Conservation (phyloP, 345 rosid genomes). For the Dipteronia dyeriana region DNA sequence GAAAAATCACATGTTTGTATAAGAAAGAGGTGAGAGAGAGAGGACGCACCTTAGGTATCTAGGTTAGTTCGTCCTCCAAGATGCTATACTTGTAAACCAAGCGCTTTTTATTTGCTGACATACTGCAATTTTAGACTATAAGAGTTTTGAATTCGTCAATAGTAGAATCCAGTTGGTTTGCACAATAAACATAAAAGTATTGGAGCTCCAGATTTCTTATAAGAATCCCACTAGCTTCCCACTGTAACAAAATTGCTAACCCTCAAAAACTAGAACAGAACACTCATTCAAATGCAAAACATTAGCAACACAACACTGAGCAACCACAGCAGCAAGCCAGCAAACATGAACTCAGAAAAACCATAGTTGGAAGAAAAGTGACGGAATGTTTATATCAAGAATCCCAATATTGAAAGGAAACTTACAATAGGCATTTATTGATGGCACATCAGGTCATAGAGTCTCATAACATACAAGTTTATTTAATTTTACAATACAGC, state of each 20-base stretch:
- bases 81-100: background rate
- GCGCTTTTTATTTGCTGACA: background rate
- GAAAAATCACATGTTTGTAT: background rate
- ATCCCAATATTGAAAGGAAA: background rate
- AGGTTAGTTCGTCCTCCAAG: conserved; percentile 12
- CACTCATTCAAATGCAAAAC: background rate
- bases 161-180: background rate
- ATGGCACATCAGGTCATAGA: background rate
- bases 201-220: background rate
- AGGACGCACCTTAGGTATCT: conserved; percentile 15
- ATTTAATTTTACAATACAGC: conserved; percentile 13
- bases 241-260: conserved; percentile 4
- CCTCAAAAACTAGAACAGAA: conserved; percentile 3
- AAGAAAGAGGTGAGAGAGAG: background rate
- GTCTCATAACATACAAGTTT: conserved; percentile 10
- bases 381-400: background rate
- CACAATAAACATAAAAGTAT: background rate
- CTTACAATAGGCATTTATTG: conserved; percentile 9
- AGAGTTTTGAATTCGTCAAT: conserved; percentile 4
- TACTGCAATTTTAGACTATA: background rate
- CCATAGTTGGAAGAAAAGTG: background rate
- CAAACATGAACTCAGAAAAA: background rate
- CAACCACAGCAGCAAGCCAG: conserved; percentile 11
- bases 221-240: background rate
- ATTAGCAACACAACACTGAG: background rate